These are phyloP conservation scores for Bruguiera gymnorhiza DNA, from an alignment of 345 rosid species.

Conservation along the genomic window DNA sequence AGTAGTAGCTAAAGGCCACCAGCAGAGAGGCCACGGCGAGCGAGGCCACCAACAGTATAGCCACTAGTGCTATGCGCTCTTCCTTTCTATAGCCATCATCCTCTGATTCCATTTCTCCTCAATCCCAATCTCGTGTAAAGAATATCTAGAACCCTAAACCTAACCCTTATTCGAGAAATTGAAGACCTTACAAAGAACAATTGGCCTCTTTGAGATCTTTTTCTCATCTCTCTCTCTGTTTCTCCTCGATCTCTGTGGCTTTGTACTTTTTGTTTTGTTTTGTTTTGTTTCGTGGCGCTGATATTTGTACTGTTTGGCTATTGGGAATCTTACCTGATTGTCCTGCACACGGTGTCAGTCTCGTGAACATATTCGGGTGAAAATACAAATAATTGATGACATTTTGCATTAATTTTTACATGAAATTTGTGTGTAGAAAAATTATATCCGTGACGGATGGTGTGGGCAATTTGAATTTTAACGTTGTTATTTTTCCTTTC, in stretches of 20 bases:
- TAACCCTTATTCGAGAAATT: neutral
- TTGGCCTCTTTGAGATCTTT: neutral
- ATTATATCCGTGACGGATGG: too few relatives aligned
- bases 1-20: slow-evolving; percentile 84
- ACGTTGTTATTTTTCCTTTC: too few relatives aligned
- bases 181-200: neutral
- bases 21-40: slow-evolving; percentile 65
- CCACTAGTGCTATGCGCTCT: slow-evolving; percentile 61
- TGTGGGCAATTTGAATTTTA: too few relatives aligned
- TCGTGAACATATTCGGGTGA: too few relatives aligned
- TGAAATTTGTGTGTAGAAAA: too few relatives aligned
- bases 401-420: too few relatives aligned
- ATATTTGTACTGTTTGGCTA: neutral
- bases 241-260: neutral
- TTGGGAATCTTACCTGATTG: neutral
- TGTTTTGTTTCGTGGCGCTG: slow-evolving; percentile 25
- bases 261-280: neutral
- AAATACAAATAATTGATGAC: too few relatives aligned
- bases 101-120: slow-evolving; percentile 36
- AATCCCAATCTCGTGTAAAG: neutral
- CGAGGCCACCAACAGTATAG: slow-evolving; percentile 77
- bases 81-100: slow-evolving; percentile 44
- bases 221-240: neutral
- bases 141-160: slow-evolving; percentile 31
- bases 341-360: neutral